These are phyloP conservation scores for Artemisia argyi DNA, from an alignment of 129 eudicot genomes.

Conservation along the genomic window DNA sequence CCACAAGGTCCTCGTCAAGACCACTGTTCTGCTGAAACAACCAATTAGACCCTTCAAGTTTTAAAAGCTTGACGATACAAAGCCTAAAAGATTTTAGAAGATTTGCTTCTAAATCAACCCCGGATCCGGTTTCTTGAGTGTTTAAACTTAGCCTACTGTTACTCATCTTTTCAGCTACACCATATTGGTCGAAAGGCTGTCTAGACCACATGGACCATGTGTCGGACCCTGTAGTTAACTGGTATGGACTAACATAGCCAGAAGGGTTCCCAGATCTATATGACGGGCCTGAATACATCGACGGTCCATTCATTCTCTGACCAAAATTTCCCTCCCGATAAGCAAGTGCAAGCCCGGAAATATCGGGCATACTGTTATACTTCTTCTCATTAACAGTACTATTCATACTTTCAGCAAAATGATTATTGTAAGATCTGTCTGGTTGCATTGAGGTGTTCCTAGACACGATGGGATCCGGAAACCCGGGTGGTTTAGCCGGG, in stretches of 20 bases:
- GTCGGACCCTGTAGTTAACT: slow-evolving; percentile 43
- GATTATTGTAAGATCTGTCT: slow-evolving; percentile 44
- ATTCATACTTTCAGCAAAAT: slow-evolving; percentile 35
- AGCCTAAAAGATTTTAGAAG: slow-evolving; percentile 68
- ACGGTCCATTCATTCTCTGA: slow-evolving; percentile 39
- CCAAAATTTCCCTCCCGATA: slow-evolving; percentile 44
- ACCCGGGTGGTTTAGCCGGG: slow-evolving; percentile 72
- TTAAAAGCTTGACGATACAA: slow-evolving; percentile 69
- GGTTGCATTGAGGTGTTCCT: slow-evolving; percentile 67
- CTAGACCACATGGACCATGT: slow-evolving; percentile 75
- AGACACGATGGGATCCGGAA: slow-evolving; percentile 67
- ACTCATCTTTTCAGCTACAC: slow-evolving; percentile 63
- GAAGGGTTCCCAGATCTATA: slow-evolving; percentile 48
- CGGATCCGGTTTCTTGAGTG: slow-evolving; percentile 51
- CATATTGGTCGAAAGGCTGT: slow-evolving; percentile 82
- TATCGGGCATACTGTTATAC: slow-evolving; percentile 88
- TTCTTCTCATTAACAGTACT: slow-evolving; percentile 52
- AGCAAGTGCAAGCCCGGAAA: slow-evolving; percentile 72
- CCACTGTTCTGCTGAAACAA: slow-evolving; percentile 87
- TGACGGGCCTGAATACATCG: slow-evolving; percentile 44
- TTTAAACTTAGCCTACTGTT: slow-evolving; percentile 22
- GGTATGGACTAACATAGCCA: slow-evolving; percentile 49
- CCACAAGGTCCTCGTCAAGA: slow-evolving; percentile 67
- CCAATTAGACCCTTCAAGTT: slow-evolving; percentile 91
- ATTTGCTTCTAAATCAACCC: slow-evolving; percentile 66